Evolutionary conservation across 1,284 basidiomycete species (phyloP).

Genomic region (Apiotrichum mycotoxinovorans): DNA sequence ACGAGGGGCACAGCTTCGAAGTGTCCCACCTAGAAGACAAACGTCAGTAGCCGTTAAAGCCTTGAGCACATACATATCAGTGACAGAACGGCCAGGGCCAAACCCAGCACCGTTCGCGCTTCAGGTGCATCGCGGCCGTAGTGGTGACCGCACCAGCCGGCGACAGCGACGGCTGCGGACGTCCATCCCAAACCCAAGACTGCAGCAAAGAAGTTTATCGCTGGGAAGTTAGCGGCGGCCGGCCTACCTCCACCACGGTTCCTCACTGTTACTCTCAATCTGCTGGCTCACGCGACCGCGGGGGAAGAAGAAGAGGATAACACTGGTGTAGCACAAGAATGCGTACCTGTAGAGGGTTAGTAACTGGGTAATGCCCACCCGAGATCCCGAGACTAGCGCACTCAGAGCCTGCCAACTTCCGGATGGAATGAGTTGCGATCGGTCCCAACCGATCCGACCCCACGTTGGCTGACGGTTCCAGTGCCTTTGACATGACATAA

Average conservation of each 20-base stretch:
- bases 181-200: constrained; percentile 40
- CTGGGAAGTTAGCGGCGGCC: no score
- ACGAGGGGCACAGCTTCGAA: constrained; percentile 36
- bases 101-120: constrained; percentile 34
- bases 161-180: constrained; percentile 37
- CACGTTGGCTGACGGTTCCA: no score
- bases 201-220: constrained; percentile 27
- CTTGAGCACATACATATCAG: constrained; percentile 30
- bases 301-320: constrained; percentile 50
- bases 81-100: constrained; percentile 40
- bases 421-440: no score
- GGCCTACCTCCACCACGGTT: background rate
- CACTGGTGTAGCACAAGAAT: constrained; percentile 45
- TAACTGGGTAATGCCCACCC: background rate
- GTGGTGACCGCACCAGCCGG: constrained; percentile 31
- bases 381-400: no score
- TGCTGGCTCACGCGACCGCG: constrained; percentile 41
- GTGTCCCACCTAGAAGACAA: constrained; percentile 33
- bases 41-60: background rate
- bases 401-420: no score
- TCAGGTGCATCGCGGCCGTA: constrained; percentile 34
- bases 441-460: no score
- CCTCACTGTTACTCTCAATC: constrained; percentile 41
- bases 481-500: background rate
- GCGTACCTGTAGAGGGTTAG: constrained; percentile 33